A percentile compares a stretch with the other conserved stretches of the same genome.
These are phyloP conservation scores for Citrus australasica DNA, from an alignment of 345 rosid genomes.

Conservation along the genomic window DNA sequence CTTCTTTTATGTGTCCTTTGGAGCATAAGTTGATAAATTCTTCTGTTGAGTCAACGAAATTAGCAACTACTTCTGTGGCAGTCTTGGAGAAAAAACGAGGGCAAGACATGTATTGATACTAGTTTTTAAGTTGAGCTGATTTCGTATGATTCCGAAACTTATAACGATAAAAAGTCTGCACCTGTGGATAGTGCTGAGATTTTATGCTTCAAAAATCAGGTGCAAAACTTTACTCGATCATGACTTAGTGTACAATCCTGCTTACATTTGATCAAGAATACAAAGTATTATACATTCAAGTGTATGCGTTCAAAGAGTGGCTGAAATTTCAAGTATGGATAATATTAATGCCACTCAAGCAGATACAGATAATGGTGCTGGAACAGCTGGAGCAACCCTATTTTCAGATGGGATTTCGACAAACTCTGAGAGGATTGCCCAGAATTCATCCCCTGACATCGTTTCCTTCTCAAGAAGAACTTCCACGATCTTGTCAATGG, in stretches of 20 bases:
- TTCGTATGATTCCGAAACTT: neutral
- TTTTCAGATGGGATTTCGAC: slow-evolving; percentile 85
- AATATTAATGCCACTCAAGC: neutral
- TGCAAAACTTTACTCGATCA: neutral
- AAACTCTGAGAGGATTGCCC: slow-evolving; percentile 90
- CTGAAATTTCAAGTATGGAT: neutral
- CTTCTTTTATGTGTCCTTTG: slow-evolving; percentile 52
- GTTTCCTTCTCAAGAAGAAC: slow-evolving; percentile 94
- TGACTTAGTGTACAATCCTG: slow-evolving; percentile 5
- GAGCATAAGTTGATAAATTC: slow-evolving; percentile 49
- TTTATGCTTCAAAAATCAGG: neutral
- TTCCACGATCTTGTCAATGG: slow-evolving; percentile 91
- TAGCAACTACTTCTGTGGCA: slow-evolving; percentile 6
- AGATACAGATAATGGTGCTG: slow-evolving; percentile 46
- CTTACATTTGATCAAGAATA: slow-evolving; percentile 1
- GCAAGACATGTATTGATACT: neutral
- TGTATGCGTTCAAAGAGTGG: neutral
- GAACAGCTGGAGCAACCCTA: slow-evolving; percentile 49
- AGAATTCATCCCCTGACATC: slow-evolving; percentile 80
- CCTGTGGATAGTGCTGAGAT: too few species aligned
- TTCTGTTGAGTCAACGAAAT: slow-evolving; percentile 1
- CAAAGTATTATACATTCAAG: slow-evolving; percentile 10
- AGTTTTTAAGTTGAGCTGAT: neutral
- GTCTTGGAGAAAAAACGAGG: slow-evolving; percentile 25
- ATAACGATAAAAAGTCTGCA: neutral